Base-by-base conservation (phyloP, 2,329 filamentous ascomycete genomes). In the Rhynchosporium graminicola region DNA sequence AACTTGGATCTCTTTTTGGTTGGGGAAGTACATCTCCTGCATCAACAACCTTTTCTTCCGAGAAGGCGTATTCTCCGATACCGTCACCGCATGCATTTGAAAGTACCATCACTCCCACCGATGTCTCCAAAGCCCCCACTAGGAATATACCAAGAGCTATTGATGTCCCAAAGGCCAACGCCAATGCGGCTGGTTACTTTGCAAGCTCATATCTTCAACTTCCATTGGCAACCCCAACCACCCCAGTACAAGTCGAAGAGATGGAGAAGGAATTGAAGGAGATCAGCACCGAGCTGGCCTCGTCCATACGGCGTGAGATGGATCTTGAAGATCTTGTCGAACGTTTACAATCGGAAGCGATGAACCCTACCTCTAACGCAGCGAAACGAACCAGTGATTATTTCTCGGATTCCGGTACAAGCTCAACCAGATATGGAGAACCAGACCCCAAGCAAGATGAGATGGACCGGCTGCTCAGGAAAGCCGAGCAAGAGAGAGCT, bases 241-340 rank as follows among this genome's bases (percentile, higher is more conserved):
- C 82, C 68, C 82, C 69, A 75, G 71, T 74, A 66, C 77, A 92
- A 75, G 83, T 96, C 72, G 87, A 92, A 75, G 92, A 96, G 75
- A 88, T 99, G 80, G 95, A 99, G 80, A 90, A 92, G 75, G 95
- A 99, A 80, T 78, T 99, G 69, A 91, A 91, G 71, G 90, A 94
- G 76, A 94, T 99, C 77, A 96, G 92, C 79, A 85, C 88, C 64
- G 95, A 99, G 81, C 81, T 99, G 75, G 95, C 95, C 40, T 85
- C 87, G 69, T 98, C 95, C 33, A 98, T 99, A 73, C 87, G 91
- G 71, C 87, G 95, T 65, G 95, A 99, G 79, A 94, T 99, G 85
- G 95, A 99, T 70, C 78, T 99, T 38, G 95, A 99, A 76, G 95
- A 99, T 75, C 82, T 98, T 52, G 88, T 98, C 0, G 95, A 99